Base-by-base conservation (phyloP, 257 asterid genomes). In the Oldenlandia corymbosa region DNA sequence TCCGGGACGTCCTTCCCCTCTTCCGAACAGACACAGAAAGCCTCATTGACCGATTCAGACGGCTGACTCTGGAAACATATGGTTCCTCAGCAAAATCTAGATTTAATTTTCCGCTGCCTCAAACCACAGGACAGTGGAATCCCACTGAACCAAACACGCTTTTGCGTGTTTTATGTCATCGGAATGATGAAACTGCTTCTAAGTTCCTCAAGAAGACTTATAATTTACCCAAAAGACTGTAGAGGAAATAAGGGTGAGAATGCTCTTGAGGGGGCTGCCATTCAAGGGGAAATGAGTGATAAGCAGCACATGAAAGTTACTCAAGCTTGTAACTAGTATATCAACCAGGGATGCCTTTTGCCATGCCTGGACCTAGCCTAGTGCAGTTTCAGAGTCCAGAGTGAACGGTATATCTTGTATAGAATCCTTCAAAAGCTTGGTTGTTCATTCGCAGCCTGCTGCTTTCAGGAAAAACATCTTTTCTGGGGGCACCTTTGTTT, bases 91-190 rank as follows among this genome's bases (percentile, higher is more conserved):
- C 95, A 11, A 93, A 87, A 68, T 76, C 94, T 11, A 78, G 96
- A 59, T 84, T n/a, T n/a, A n/a, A n/a, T n/a, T n/a, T 93, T 62
- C 99, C 97, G 14, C 77, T 93, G 53, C 99, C 99, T 46, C 87
- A 97, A 54, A 93, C 97, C 0, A 85, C 99, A 0, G 99, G 95
- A 48, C 95, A 90, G 58, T 93, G 99, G 99, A 85, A 72, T 72
- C 79, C 96, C 3, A 75, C 87, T 2, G 99, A 93, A 53, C 94
- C 99, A 1, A 93, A 93, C 78, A 93, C 96, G 0, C 73, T 93
- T 75, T 58, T 93, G 76, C 83, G 99, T 32, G 89, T 93, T 78
- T 60, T 87, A 70, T 93, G 99, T 74, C 75, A 90, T 75, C 84
- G 99, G 72, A 84, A 90, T 21, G 97, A 93, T 28, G 99, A 87